Evolutionary conservation across 164 flowering plant genomes (phyloP), one percentile per base, ranked within the genome.

Genomic region (Houttuynia cordata): DNA sequence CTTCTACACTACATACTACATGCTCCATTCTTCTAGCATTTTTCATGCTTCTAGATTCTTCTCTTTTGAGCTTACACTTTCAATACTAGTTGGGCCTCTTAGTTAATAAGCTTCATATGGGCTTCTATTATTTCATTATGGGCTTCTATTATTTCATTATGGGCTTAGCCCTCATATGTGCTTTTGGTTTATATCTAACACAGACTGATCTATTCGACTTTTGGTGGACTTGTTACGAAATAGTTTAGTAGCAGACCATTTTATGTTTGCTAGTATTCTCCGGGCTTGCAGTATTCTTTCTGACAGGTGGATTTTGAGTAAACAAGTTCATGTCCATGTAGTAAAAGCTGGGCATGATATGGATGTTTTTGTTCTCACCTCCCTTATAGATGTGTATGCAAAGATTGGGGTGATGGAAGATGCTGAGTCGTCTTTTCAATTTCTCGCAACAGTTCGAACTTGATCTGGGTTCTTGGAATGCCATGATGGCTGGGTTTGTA

Each of bases 141-240:
- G 88, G 81, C 81, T 69, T 71, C 82, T 0, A 75, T 83, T 74
- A 79, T 83, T 60, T 68, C 83, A 75, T 64, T 51, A 64, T 24
- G 79, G n/a, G n/a, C n/a, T n/a, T n/a, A n/a, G n/a, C n/a, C n/a
- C n/a, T n/a, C n/a, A n/a, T n/a, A n/a, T n/a, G n/a, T n/a, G n/a
- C n/a, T n/a, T n/a, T n/a, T n/a, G n/a, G n/a, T n/a, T n/a, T n/a
- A n/a, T n/a, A n/a, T n/a, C n/a, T n/a, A n/a, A n/a, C n/a, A n/a
- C 24, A 57, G 62, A 61, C 54, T 77, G 76, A 53, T 62, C 82
- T 1, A 59, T 78, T 41, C 54, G 1, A 24, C 56, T 79, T 14
- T 79, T 76, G 53, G 41, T 58, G 60, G 62, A 60, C 50, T 61
- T 83, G 49, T 62, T 80, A 53, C 51, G 60, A 24, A 51, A 42